Evolutionary conservation across 768 basidiomycete genomes (phyloP), one percentile per base, ranked within the genome.

Genomic region (Pulveroboletus sp.): DNA sequence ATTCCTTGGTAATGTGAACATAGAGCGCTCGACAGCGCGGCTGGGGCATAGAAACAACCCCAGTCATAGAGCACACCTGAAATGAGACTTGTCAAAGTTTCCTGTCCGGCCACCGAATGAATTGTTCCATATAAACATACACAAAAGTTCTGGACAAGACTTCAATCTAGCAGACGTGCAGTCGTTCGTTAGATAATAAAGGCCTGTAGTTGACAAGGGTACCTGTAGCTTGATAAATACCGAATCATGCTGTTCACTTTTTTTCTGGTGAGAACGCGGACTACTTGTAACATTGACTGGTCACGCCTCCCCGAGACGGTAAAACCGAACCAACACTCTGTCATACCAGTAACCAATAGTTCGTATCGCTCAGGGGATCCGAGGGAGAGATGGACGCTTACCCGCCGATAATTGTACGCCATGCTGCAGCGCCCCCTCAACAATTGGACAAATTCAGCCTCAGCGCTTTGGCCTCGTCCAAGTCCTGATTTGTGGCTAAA

Each of bases 1-100:
- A 49, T 76, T 73, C 54, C 76, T 76, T 55, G 24, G 24, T 24
- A 31, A 5, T 10, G 46, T 58, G 3, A 58, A 45, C 9, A 45
- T 43, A 9, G 10, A 43, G 31, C 3, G 21, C 24, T 36, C 1
- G 31, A 33, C 30, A 14, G 21, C 10, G 7, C 28, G 2, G 3
- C 18, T 10, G 5, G 2, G 26, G 53, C 61, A 15, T 50, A 76
- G 74, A 76, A 79, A 64, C 76, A 75, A 47, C 80, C 80, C n/a
- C 68, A 68, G 46, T 82, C 81, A 52, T 75, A 77, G 8, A 74
- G 69, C 43, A 69, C 58, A 3, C 80, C 80, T 5, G 73, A 60
- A 33, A 78, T 30, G 10, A 76, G 48, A 14, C 77, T 70, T n/a
- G 64, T 3, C 21, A 15, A 72, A 57, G 26, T 77, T 73, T 37